A percentile compares a stretch with the other conserved stretches of the same genome.
phyloP scores from a whole-genome alignment of 345 rosid genomes.

The Pseudoturritis turrita region DNA sequence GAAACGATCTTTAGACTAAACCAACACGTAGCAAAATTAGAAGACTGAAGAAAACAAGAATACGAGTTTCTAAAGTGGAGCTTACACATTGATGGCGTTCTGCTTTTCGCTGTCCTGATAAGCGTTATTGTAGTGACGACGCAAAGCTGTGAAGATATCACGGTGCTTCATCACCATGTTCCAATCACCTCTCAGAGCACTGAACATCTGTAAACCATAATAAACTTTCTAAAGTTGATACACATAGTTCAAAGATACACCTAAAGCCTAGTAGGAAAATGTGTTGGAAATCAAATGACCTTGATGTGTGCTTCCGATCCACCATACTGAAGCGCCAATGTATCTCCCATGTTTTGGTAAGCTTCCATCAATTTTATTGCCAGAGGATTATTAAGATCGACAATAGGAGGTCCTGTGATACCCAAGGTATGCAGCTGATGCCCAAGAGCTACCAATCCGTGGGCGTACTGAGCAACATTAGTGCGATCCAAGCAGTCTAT shows the following conservation, averaged over 20 bases:
- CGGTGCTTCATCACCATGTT: slow-evolving; percentile 24
- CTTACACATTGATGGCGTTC: slow-evolving; percentile 34
- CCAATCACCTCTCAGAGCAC: slow-evolving; percentile 28
- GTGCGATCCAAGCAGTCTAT: slow-evolving; percentile 96
- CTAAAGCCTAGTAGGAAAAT: not conserved
- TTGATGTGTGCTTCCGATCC: slow-evolving; percentile 96
- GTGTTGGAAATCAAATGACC: slow-evolving; percentile 35
- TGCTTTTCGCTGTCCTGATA: slow-evolving; percentile 25
- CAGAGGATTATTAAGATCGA: slow-evolving; percentile 61
- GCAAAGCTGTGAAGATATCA: slow-evolving; percentile 17
- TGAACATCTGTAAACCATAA: slow-evolving; percentile 24
- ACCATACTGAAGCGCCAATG: slow-evolving; percentile 85
- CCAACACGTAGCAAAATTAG: not conserved
- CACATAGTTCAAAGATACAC: not conserved
- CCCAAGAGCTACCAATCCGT: slow-evolving; percentile 74
- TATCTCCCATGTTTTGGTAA: slow-evolving; percentile 87
- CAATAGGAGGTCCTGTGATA: slow-evolving; percentile 39
- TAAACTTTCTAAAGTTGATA: not conserved
- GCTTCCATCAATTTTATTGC: slow-evolving; percentile 60
- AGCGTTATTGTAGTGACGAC: slow-evolving; percentile 28
- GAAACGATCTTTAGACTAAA: not conserved
- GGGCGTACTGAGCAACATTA: slow-evolving; percentile 85
- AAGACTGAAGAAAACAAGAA: not conserved
- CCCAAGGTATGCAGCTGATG: slow-evolving; percentile 66
- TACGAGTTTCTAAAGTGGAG: not conserved